phyloP scores from a whole-genome alignment of 2,329 filamentous ascomycete genomes.

The Hypoxylon rubiginosum region DNA sequence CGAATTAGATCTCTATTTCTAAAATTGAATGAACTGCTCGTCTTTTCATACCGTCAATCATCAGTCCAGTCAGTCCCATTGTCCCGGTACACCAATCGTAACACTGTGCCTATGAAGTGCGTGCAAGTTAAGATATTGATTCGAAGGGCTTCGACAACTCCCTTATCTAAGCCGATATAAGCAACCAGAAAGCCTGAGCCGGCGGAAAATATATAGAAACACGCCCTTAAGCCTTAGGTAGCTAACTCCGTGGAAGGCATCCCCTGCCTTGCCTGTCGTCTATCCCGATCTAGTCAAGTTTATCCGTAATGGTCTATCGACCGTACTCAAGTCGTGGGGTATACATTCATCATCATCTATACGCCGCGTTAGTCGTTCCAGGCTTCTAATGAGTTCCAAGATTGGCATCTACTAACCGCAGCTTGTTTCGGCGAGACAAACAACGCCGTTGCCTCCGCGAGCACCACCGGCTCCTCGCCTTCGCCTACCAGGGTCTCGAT shows the following conservation, averaged over 20 bases:
- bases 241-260: constrained; percentile 30
- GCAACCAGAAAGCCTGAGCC: background rate
- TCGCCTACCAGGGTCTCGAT: constrained; percentile 81
- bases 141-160: too few species aligned
- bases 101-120: background rate
- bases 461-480: constrained; percentile 72
- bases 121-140: background rate
- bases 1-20: background rate
- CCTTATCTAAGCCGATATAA: background rate
- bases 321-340: constrained; percentile 48
- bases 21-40: background rate
- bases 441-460: constrained; percentile 87
- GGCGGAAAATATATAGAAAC: constrained; percentile 4
- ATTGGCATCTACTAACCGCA: constrained; percentile 68
- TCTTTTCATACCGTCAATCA: background rate
- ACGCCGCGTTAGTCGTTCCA: constrained; percentile 24
- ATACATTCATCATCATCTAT: constrained; percentile 56
- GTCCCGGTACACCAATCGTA: background rate
- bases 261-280: constrained; percentile 3
- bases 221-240: constrained; percentile 7
- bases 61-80: background rate
- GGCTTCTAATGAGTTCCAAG: background rate
- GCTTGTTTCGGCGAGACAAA: constrained; percentile 92
- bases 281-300: constrained; percentile 32
- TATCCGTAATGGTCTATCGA: constrained; percentile 16